phyloP scores from a whole-genome alignment of 179 eudicot genomes.

The Gypsophila paniculata region DNA sequence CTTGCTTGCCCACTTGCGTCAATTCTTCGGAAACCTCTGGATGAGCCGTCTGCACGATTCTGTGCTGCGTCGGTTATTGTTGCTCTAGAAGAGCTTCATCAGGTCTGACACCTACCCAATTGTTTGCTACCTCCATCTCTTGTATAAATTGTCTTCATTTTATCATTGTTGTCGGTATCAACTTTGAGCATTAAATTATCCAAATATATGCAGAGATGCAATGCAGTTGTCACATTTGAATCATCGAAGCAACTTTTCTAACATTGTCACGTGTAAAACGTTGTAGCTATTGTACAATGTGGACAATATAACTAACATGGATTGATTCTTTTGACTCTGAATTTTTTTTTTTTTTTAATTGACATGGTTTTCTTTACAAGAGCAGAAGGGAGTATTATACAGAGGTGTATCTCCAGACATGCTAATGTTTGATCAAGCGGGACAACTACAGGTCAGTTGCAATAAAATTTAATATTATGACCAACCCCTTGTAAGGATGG shows the following conservation, averaged over 20 bases:
- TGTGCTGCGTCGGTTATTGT: slow-evolving; percentile 77
- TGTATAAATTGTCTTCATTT: no score
- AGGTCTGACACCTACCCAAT: slow-evolving; percentile 38
- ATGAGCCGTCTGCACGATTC: slow-evolving; percentile 66
- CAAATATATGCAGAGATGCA: no score
- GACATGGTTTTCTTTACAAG: neutral
- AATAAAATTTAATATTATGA: neutral
- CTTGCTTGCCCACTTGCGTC: slow-evolving; percentile 73
- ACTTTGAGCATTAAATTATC: no score
- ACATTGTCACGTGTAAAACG: no score
- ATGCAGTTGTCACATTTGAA: no score
- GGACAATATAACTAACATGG: no score
- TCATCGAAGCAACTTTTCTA: no score
- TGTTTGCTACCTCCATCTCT: neutral
- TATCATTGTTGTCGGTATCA: no score
- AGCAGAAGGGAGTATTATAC: slow-evolving; percentile 72
- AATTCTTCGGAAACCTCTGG: slow-evolving; percentile 57
- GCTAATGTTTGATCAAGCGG: slow-evolving; percentile 74
- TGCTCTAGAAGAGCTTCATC: slow-evolving; percentile 72
- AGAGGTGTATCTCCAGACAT: slow-evolving; percentile 92
- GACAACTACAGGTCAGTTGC: slow-evolving; percentile 67
- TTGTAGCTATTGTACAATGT: no score
- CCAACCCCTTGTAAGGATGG: neutral
- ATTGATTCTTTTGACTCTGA: no score
- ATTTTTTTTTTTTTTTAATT: no score